Base-by-base conservation (phyloP, 352 stramenopile genomes). In the Phytophthora sp. region DNA sequence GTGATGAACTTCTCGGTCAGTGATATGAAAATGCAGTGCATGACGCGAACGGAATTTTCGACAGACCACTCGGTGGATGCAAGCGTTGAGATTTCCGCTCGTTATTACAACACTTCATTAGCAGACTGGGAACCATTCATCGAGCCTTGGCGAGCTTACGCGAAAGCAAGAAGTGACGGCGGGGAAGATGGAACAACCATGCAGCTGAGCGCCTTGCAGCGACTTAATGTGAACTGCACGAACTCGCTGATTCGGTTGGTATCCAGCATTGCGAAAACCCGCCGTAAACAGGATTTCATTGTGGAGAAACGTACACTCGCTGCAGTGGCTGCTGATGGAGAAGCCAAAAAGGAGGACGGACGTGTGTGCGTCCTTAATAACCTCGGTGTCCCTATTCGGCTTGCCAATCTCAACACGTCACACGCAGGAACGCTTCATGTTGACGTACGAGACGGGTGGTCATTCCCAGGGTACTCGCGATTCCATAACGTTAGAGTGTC, bases 341-440 rank as follows among this genome's bases (percentile, higher is more conserved):
- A 93, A 63, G 85, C 88, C 4, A 94, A 88, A 69, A 93, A 94
- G 63, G 87, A 93, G 49, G 80, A 93, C 41, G 87, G 87, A 1
- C 81, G 88, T 29, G 88, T 96, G 9, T 94, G 83, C 44, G 88
- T 96, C n/a, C 72, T 95, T 7, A 96, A 96, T 61, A 96, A 94
- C 49, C 74, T 96, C 2, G 88, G 88, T 30, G 88, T 94, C 36
- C 86, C 89, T 3, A 95, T 96, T 73, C 87, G 88, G 5, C 78
- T 96, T 13, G 89, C 89, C 4, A 95, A 96, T 57, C 63, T 96
- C 18, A 95, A 95, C 47, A 96, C 89, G 1, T 95, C 88, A 2
- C 83, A 90, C 20, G 75, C 87, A 20, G 89, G 89, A 12, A 92
- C 79, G 3, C 67, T 96, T 33, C 80, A 88, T 44, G 84, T 96